Evolutionary conservation across 352 stramenopile species (phyloP), one percentile per base, ranked within the genome.

Genomic region (Pythium plurisporium): DNA sequence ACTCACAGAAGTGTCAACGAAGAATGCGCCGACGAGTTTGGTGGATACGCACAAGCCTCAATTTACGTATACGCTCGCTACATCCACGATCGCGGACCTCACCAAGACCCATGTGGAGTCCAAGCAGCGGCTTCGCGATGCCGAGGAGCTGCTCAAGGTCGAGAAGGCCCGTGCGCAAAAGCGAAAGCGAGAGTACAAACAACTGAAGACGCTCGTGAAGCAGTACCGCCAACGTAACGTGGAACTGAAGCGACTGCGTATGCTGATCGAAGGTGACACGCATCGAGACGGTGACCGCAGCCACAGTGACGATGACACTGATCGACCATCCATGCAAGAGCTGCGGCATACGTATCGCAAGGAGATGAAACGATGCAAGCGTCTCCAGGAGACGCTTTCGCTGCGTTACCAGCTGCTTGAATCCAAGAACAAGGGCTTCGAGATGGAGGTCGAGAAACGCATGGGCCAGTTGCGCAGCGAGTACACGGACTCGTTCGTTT

Each of bases 401-500:
- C 61, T 87, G 41, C 67, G 67, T 17, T 87, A 87, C 36, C 66
- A 87, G 50, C 58, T 92, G 19, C 55, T 88, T 37, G 55, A 87
- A 53, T 86, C 79, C 8, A 74, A 90, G 62, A 75, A 72, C 66
- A 55, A 65, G 45, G 66, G 73, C 44, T 73, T 64, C 30, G 64
- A 88, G 38, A 69, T 92, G 64, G 38, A 83, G 26, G 58, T 84
- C 48, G 74, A 87, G 41, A 67, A 74, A 48, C 44, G 81, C 10
- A 54, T 87, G 38, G 59, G 55, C 11, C 69, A 89, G 26, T 55
- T 92, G 29, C 72, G 73, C 10, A 76, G 75, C 52, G 74, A 89
- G 64, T 89, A 89, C 65, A 61, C 69, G 22, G 74, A 88, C 55
- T 74, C 73, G 30, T 87, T 75, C 65, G 76, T 91, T 17, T 87